A percentile compares a stretch with the other conserved stretches of the same genome.
Conservation (phyloP, 768 basidiomycete genomes). For the Favolaschia claudopus region DNA sequence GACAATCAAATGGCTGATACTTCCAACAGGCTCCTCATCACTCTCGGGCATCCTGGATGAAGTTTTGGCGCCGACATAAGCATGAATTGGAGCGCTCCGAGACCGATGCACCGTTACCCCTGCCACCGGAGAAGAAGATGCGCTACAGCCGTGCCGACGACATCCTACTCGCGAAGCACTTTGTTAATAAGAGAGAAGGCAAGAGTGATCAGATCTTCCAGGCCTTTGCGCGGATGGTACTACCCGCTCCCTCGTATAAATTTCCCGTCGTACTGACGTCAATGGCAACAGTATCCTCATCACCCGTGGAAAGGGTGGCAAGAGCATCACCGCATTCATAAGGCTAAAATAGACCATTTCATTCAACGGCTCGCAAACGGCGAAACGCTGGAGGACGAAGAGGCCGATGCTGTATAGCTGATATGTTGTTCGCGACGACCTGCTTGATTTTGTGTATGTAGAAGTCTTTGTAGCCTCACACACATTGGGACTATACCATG, state of each 20-base stretch:
- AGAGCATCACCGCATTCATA: slow-evolving; percentile 90
- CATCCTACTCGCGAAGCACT: slow-evolving; percentile 78
- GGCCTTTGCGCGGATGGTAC: slow-evolving; percentile 73
- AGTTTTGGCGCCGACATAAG: slow-evolving; percentile 88
- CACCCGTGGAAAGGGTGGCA: slow-evolving; percentile 97
- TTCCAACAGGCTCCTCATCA: slow-evolving; percentile 79
- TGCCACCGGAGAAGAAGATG: slow-evolving; percentile 87
- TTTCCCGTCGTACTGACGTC: slow-evolving; percentile 8
- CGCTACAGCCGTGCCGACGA: slow-evolving; percentile 85
- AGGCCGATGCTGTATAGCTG: no score
- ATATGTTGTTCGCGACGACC: no score
- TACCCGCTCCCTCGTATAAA: slow-evolving; percentile 29
- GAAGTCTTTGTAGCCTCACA: no score
- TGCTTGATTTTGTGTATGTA: no score
- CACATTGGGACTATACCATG: no score
- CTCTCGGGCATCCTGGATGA: slow-evolving; percentile 94
- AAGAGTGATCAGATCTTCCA: slow-evolving; percentile 89
- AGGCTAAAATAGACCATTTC: slow-evolving; percentile 84
- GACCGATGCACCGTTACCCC: slow-evolving; percentile 74
- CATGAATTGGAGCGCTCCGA: slow-evolving; percentile 77
- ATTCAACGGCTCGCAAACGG: slow-evolving; percentile 68
- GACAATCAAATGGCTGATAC: slow-evolving; percentile 10
- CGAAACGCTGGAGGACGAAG: slow-evolving; percentile 51
- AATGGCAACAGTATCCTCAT: slow-evolving; percentile 70
- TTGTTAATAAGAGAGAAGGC: slow-evolving; percentile 75